These are phyloP conservation scores for Neonectria hederae DNA, from an alignment of 2,329 filamentous ascomycete genomes.

Conservation along the genomic window DNA sequence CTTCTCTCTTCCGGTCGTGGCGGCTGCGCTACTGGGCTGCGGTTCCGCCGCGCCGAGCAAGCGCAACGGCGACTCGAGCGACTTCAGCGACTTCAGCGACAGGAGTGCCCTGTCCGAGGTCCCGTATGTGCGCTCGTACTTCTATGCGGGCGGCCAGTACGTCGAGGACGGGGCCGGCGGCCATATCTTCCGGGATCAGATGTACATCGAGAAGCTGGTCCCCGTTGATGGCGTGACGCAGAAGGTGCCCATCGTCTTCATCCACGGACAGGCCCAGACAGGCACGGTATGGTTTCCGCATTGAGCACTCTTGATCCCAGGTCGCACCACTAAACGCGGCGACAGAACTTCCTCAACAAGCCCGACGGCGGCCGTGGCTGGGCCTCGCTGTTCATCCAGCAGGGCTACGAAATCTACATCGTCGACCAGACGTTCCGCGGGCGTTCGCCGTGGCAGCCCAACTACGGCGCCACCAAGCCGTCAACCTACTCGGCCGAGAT, in stretches of 20 bases:
- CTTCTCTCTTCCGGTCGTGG: not conserved
- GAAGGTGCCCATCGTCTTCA: conserved; percentile 34
- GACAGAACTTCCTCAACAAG: conserved; percentile 38
- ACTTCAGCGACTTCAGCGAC: no score
- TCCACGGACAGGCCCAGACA: conserved; percentile 37
- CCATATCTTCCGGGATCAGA: conserved; percentile 36
- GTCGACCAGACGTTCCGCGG: conserved; percentile 38
- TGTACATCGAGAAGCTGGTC: conserved; percentile 38
- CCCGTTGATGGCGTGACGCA: conserved; percentile 22
- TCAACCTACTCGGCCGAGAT: conserved; percentile 29
- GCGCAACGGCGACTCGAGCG: no score
- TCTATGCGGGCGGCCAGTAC: conserved; percentile 34
- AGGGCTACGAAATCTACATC: conserved; percentile 39
- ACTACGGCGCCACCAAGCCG: conserved; percentile 18
- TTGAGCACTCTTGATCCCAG: not conserved
- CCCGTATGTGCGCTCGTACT: conserved; percentile 31
- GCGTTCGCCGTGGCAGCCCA: conserved; percentile 33
- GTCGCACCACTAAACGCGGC: not conserved
- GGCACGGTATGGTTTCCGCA: conserved; percentile 30
- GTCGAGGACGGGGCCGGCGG: conserved; percentile 32
- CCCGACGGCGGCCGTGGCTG: conserved; percentile 36
- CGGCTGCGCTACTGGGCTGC: conserved; percentile 2
- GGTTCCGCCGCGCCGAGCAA: conserved; percentile 1
- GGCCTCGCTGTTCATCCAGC: conserved; percentile 34
- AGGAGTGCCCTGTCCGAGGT: conserved; percentile 19